Base-by-base conservation (phyloP, 257 asterid genomes). In the Nicotiana obtusifolia region DNA sequence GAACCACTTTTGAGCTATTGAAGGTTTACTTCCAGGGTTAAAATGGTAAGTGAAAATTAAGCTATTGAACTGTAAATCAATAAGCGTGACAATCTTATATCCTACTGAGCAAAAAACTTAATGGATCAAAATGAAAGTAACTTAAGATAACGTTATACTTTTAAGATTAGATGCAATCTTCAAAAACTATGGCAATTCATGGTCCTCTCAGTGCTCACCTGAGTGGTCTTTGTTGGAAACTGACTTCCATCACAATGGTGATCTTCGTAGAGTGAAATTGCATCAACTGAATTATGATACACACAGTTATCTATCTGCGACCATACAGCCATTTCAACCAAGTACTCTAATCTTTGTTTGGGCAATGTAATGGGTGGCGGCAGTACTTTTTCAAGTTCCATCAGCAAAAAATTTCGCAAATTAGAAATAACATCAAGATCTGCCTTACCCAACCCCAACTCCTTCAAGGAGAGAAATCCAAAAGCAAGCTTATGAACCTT, bases 361-460 rank as follows among this genome's bases (percentile, higher is more conserved):
- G 99, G 97, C 80, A 95, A 80, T 31, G 90, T 87, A 76, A 92
- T 84, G 5, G 98, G 97, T 5, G 97, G 95, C 8, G 97, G 98
- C 82, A 95, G 87, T 82, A 90, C 87, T 44, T 85, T 86, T 80
- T 89, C 95, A 90, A 95, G 85, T 82, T 90, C 88, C 53, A 61
- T 53, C 8, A 92, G 22, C 89, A 95, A 83, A 66, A 69, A 75
- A 84, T 83, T 87, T 13, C 95, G 87, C 85, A 83, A 62, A 59
- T 88, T 93, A 20, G 31, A 73, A 79, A 88, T 85, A 56, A 71
- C 79, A 61, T 66, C 88, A 80, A 78, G 31, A 62, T 90, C 94
- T 49, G 81, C 73, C 81, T 87, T 82, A 69, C 80, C 87, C 86
- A 84, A 64, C 19, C 90, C 89, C 69, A 80, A 66, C 10, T 89